A percentile compares a stretch with the other conserved stretches of the same genome.
Conservation (phyloP, 1,284 basidiomycete species). For the Ceratobasidium sp. region DNA sequence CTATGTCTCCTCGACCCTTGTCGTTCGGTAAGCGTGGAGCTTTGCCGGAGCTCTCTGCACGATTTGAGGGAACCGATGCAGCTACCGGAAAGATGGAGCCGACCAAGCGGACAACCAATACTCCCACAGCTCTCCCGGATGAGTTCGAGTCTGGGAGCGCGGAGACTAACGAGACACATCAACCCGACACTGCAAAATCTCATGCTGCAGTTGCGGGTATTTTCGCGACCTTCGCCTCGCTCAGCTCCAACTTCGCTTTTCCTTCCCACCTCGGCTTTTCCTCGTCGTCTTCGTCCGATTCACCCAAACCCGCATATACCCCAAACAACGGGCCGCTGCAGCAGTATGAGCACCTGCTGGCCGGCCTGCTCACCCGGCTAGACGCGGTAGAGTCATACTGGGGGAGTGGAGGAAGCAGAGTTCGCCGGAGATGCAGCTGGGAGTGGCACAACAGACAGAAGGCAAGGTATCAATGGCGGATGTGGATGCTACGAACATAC, state of each 20-base stretch:
- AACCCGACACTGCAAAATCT: constrained; percentile 26
- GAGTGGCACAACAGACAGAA: too few relatives aligned
- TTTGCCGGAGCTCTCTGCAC: neutral
- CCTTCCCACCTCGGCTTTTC: constrained; percentile 47
- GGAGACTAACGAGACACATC: neutral
- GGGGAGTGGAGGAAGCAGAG: too few relatives aligned
- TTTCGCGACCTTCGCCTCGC: constrained; percentile 36
- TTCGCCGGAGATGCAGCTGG: too few relatives aligned
- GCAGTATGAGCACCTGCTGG: constrained; percentile 71
- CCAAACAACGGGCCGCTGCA: constrained; percentile 69
- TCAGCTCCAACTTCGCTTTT: constrained; percentile 46
- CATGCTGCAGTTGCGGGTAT: constrained; percentile 40
- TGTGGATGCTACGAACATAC: too few relatives aligned
- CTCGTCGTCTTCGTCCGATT: neutral
- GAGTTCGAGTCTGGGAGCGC: neutral
- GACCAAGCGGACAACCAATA: too few relatives aligned
- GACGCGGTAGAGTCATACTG: constrained; percentile 67
- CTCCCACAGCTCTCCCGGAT: neutral
- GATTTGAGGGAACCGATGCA: neutral
- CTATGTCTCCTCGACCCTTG: neutral
- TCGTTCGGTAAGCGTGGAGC: neutral
- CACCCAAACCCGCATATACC: constrained; percentile 63
- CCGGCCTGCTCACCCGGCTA: constrained; percentile 71
- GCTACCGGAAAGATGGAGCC: neutral
- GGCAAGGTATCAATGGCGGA: too few relatives aligned